Evolutionary conservation across 208 protist species (phyloP).

Genomic region (Trypanosoma cruzi): DNA sequence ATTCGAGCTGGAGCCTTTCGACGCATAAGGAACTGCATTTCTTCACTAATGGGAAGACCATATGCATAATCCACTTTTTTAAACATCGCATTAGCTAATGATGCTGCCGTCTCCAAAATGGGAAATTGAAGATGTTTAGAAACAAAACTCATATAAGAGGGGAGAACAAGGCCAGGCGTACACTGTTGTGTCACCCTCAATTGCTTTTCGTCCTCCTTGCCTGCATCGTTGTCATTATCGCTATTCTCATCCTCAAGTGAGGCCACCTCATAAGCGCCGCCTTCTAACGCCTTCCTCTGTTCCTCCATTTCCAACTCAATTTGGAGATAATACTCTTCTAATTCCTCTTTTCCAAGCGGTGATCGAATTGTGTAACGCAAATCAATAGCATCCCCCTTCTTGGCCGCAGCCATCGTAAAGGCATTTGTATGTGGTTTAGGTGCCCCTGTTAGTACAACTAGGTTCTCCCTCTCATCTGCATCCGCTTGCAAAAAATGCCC

Average conservation of each 20-base stretch:
- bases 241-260: constrained; percentile 39
- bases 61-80: constrained; percentile 67
- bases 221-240: constrained; percentile 38
- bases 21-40: constrained; percentile 67
- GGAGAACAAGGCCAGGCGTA: constrained; percentile 63
- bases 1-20: constrained; percentile 57
- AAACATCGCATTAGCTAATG: constrained; percentile 47
- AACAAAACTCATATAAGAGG: constrained; percentile 58
- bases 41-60: constrained; percentile 79
- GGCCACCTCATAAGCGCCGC: constrained; percentile 29
- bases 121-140: constrained; percentile 81
- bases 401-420: constrained; percentile 31
- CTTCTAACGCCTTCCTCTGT: constrained; percentile 31
- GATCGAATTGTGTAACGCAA: constrained; percentile 48
- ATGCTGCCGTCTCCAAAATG: constrained; percentile 47
- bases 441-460: constrained; percentile 64
- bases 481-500: constrained; percentile 38
- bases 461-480: constrained; percentile 49
- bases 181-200: constrained; percentile 23
- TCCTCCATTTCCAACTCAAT: constrained; percentile 64
- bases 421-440: constrained; percentile 64
- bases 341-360: constrained; percentile 72
- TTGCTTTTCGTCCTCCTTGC: constrained; percentile 34
- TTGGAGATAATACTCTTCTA: constrained; percentile 87
- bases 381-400: constrained; percentile 41